phyloP scores from a whole-genome alignment of 345 rosid species.

The Lagerstroemia speciosa region DNA sequence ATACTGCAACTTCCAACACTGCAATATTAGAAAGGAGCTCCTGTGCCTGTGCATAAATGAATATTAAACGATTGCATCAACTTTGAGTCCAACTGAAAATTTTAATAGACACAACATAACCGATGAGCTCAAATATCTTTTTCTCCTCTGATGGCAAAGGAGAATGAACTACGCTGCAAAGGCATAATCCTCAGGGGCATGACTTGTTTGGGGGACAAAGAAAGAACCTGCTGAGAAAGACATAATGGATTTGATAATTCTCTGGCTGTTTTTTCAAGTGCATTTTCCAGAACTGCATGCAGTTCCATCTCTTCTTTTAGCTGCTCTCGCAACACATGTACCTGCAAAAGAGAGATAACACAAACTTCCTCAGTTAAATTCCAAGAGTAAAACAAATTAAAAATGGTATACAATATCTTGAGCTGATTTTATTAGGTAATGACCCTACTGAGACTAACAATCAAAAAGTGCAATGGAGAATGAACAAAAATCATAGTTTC shows the following conservation, averaged over 20 bases:
- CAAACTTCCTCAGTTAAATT: not conserved
- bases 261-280: slow-evolving; percentile 41
- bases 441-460: not conserved
- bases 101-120: not conserved
- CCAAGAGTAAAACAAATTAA: not conserved
- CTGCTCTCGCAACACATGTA: slow-evolving; percentile 51
- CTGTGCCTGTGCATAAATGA: slow-evolving; percentile 39
- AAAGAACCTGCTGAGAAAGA: slow-evolving; percentile 49
- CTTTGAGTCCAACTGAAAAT: not conserved
- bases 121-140: not conserved
- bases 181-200: not conserved
- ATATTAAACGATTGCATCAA: not conserved
- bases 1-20: slow-evolving; percentile 55
- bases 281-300: slow-evolving; percentile 50
- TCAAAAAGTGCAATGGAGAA: not conserved
- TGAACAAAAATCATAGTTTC: not conserved
- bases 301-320: slow-evolving; percentile 62
- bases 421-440: not conserved
- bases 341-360: slow-evolving; percentile 32
- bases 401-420: not conserved
- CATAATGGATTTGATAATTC: slow-evolving; percentile 33
- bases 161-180: not conserved
- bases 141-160: not conserved
- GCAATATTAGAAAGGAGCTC: slow-evolving; percentile 61
- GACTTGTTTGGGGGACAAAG: not conserved